A percentile compares a stretch with the other conserved stretches of the same genome.
These are phyloP conservation scores for Globisporangium okanoganense DNA, from an alignment of 352 stramenopile species.

Conservation along the genomic window DNA sequence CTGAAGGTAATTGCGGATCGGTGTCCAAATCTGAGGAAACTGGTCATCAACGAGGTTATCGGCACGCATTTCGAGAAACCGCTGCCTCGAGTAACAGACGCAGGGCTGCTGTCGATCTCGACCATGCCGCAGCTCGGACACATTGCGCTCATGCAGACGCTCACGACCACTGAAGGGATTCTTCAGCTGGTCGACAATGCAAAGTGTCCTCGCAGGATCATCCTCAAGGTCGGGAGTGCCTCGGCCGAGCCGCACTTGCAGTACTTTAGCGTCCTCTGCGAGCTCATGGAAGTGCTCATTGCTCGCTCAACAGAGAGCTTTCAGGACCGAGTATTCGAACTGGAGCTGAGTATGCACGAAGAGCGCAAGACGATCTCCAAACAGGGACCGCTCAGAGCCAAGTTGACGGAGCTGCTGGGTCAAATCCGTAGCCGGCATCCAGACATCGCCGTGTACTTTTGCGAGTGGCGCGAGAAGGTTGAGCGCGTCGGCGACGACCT, in stretches of 20 bases:
- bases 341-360: slow-evolving; percentile 6
- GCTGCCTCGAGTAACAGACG: slow-evolving; percentile 3
- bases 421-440: background rate
- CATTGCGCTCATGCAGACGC: slow-evolving; percentile 10
- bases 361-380: background rate
- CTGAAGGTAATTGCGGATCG: background rate
- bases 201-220: background rate
- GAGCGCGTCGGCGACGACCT: background rate
- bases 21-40: slow-evolving; percentile 2
- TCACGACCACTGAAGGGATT: background rate
- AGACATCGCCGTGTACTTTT: slow-evolving; percentile 1
- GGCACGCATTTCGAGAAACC: background rate
- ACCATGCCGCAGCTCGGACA: background rate
- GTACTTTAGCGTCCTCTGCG: slow-evolving; percentile 1
- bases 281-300: background rate
- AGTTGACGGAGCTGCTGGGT: background rate
- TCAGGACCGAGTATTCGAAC: background rate
- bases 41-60: slow-evolving; percentile 13
- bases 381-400: background rate
- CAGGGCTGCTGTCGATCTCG: slow-evolving; percentile 4
- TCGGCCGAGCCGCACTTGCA: background rate
- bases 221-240: slow-evolving; percentile 1
- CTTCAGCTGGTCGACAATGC: slow-evolving; percentile 1
- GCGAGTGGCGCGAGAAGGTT: background rate
- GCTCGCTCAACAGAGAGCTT: background rate